Evolutionary conservation across 768 basidiomycete species (phyloP).

Genomic region (Trametes meyenii): DNA sequence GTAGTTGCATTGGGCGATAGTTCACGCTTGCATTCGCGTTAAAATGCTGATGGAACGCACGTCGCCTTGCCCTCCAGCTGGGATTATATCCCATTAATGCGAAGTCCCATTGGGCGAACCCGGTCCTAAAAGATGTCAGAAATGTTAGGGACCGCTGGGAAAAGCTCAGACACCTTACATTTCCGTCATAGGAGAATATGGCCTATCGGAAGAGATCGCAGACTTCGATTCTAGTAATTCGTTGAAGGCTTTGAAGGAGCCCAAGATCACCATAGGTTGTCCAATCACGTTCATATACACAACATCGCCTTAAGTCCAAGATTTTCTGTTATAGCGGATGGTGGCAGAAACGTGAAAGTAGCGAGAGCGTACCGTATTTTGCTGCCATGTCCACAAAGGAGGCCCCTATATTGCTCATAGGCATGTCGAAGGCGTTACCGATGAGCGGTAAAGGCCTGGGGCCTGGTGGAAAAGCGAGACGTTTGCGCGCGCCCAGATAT

Average conservation of each 20-base stretch:
- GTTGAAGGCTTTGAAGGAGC: constrained; percentile 5
- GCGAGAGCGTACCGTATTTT: constrained; percentile 5
- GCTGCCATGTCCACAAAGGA: constrained; percentile 5
- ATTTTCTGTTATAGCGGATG: too few relatives aligned
- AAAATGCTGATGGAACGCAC: constrained; percentile 22
- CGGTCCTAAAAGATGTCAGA: neutral
- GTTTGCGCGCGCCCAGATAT: neutral
- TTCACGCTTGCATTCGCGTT: constrained; percentile 3
- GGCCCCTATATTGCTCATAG: neutral
- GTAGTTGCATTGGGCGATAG: constrained; percentile 11
- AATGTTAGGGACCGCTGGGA: neutral
- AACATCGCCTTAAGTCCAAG: constrained; percentile 1
- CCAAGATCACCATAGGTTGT: constrained; percentile 15
- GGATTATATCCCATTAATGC: neutral
- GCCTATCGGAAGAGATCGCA: constrained; percentile 8
- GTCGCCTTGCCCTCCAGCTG: constrained; percentile 21
- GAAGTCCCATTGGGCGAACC: constrained; percentile 7
- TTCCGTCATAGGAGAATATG: constrained; percentile 2
- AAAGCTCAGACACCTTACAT: neutral
- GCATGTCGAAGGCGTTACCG: constrained; percentile 10
- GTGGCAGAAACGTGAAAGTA: too few relatives aligned
- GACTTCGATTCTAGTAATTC: constrained; percentile 12
- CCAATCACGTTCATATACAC: constrained; percentile 15
- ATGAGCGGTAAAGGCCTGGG: constrained; percentile 4
- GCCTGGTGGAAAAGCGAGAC: constrained; percentile 8